Conservation (phyloP, 306 rosid genomes). For the Malus domestica region DNA sequence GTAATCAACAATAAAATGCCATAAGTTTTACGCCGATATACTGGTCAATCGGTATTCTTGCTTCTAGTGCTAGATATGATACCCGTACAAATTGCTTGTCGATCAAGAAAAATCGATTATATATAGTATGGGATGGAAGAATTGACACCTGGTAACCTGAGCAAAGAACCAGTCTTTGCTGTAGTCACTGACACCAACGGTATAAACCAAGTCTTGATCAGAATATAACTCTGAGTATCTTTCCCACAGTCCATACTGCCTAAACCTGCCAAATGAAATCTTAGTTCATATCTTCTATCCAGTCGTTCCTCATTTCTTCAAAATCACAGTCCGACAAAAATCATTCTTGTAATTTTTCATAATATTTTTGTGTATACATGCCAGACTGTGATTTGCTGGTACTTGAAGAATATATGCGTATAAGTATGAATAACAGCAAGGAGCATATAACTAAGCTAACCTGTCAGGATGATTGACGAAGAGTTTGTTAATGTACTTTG, state of each 20-base stretch:
- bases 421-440: not conserved
- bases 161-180: constrained; percentile 45
- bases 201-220: constrained; percentile 39
- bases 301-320: not conserved
- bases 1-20: not conserved
- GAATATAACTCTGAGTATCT: constrained; percentile 40
- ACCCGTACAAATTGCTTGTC: not conserved
- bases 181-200: constrained; percentile 34
- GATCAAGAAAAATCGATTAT: not conserved
- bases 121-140: not conserved
- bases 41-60: not conserved
- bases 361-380: too few species aligned
- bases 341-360: not conserved
- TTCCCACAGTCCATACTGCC: constrained; percentile 54
- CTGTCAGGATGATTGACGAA: constrained; percentile 74
- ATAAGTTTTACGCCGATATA: not conserved
- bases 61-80: not conserved
- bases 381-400: too few species aligned
- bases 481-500: constrained; percentile 66
- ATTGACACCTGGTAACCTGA: constrained; percentile 42
- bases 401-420: too few species aligned
- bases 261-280: constrained; percentile 22
- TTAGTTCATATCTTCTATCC: not conserved
- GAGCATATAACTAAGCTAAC: constrained; percentile 15
- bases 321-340: not conserved